phyloP scores from a whole-genome alignment of 2,329 filamentous ascomycete species.

The Beauveria sp. region DNA sequence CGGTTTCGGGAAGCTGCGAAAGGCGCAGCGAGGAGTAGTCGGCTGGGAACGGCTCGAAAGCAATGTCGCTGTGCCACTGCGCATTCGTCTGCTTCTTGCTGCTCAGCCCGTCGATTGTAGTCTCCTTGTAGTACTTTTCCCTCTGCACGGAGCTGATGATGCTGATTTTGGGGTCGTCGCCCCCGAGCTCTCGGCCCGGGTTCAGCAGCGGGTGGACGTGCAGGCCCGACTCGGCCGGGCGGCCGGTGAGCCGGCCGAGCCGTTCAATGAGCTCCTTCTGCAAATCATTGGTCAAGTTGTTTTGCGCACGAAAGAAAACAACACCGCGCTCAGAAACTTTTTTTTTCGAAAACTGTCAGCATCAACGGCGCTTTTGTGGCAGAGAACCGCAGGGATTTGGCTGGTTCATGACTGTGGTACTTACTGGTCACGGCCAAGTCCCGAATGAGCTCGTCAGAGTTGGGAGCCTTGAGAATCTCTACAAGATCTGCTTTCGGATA shows the following conservation, averaged over 20 bases:
- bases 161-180: constrained; percentile 52
- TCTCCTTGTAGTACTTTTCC: constrained; percentile 39
- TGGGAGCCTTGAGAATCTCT: constrained; percentile 52
- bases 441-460: constrained; percentile 54
- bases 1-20: constrained; percentile 44
- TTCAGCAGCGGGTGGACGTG: constrained; percentile 55
- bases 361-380: too few species aligned
- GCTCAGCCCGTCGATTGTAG: constrained; percentile 26
- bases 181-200: constrained; percentile 43
- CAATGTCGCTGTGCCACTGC: constrained; percentile 57
- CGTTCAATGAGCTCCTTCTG: constrained; percentile 59
- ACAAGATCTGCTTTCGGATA: constrained; percentile 50
- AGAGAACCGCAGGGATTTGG: too few species aligned
- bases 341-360: too few species aligned
- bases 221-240: constrained; percentile 45
- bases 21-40: constrained; percentile 55
- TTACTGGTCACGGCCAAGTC: constrained; percentile 61
- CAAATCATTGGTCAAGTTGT: constrained; percentile 51
- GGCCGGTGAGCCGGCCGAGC: constrained; percentile 50
- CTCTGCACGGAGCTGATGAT: constrained; percentile 52
- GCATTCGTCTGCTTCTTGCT: constrained; percentile 37
- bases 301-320: constrained; percentile 61
- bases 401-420: constrained; percentile 10
- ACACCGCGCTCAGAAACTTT: constrained; percentile 61
- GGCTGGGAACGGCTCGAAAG: constrained; percentile 55